Percentiles rank a stretch among this genome's conserved stretches.
These are phyloP conservation scores for Malbranchea cinnamomea DNA, from an alignment of 2,329 filamentous ascomycete species.

Conservation along the genomic window DNA sequence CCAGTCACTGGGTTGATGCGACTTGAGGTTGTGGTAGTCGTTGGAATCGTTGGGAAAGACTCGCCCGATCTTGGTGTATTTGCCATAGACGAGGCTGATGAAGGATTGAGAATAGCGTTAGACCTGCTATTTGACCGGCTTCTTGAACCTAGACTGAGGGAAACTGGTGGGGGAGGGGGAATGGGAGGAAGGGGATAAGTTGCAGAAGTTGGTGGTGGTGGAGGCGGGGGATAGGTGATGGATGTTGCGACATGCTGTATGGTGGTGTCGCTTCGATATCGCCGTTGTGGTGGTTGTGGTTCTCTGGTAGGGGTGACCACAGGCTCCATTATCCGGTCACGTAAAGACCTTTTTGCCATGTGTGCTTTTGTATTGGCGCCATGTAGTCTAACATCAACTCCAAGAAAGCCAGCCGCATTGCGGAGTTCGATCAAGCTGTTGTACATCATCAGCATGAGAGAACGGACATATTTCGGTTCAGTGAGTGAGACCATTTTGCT, in stretches of 20 bases:
- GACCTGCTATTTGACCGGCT: slow-evolving; percentile 37
- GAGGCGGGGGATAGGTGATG: slow-evolving; percentile 18
- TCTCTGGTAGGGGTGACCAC: slow-evolving; percentile 34
- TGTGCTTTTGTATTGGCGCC: slow-evolving; percentile 11
- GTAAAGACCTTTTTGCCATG: slow-evolving; percentile 4
- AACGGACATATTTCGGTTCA: slow-evolving; percentile 43
- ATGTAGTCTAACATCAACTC: slow-evolving; percentile 22
- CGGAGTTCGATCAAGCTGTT: slow-evolving; percentile 43
- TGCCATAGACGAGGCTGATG: slow-evolving; percentile 32
- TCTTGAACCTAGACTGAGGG: slow-evolving; percentile 21
- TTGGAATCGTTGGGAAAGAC: slow-evolving; percentile 46
- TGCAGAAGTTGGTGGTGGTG: slow-evolving; percentile 16
- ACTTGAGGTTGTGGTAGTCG: slow-evolving; percentile 31
- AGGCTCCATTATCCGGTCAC: slow-evolving; percentile 18
- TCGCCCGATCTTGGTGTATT: slow-evolving; percentile 73
- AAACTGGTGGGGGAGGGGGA: slow-evolving; percentile 7
- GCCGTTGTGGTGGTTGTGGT: slow-evolving; percentile 24
- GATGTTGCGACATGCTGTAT: slow-evolving; percentile 32
- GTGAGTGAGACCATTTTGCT: slow-evolving; percentile 39
- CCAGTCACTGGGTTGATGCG: slow-evolving; percentile 43
- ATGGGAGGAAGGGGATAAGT: slow-evolving; percentile 10
- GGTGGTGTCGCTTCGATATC: slow-evolving; percentile 37
- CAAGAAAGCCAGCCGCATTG: slow-evolving; percentile 41
- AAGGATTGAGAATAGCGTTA: slow-evolving; percentile 36
- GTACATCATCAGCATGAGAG: slow-evolving; percentile 43